phyloP scores from a whole-genome alignment of 371 early-diverging fungal species.

The Phascolomyces articulosus region DNA sequence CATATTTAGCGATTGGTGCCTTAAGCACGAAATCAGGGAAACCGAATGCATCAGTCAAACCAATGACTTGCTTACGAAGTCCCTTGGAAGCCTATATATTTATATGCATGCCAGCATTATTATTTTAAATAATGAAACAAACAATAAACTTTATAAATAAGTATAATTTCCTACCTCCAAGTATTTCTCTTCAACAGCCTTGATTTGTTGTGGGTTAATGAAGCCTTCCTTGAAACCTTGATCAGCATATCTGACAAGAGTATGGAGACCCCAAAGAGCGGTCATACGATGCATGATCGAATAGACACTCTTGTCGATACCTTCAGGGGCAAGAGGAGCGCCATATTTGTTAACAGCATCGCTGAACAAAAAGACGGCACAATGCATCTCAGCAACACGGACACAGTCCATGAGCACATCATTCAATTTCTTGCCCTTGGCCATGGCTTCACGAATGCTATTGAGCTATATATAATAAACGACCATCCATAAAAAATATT shows the following conservation, averaged over 20 bases:
- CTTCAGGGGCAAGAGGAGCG: constrained; percentile 20
- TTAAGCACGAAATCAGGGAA: constrained; percentile 72
- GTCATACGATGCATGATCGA: constrained; percentile 38
- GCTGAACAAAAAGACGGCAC: constrained; percentile 33
- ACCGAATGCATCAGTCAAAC: constrained; percentile 64
- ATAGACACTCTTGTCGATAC: constrained; percentile 21
- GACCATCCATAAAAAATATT: too few species aligned
- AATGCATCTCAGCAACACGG: constrained; percentile 43
- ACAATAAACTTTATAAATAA: too few species aligned
- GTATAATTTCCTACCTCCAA: constrained; percentile 45
- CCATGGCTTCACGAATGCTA: constrained; percentile 25
- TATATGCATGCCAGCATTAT: constrained; percentile 8
- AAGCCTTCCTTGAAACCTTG: constrained; percentile 59
- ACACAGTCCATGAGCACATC: constrained; percentile 39
- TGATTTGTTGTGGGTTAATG: constrained; percentile 48
- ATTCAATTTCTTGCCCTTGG: constrained; percentile 21
- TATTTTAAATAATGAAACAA: background rate
- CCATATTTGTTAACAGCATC: constrained; percentile 27
- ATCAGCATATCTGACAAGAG: constrained; percentile 46
- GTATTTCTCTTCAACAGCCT: constrained; percentile 44
- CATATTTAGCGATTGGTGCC: constrained; percentile 67
- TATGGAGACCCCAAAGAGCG: constrained; percentile 45
- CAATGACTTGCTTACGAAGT: constrained; percentile 62
- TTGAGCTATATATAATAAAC: constrained; percentile 24
- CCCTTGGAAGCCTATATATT: constrained; percentile 38